Evolutionary conservation across 805 yeast species (phyloP).

Genomic region (Hanseniaspora taiwanica): DNA sequence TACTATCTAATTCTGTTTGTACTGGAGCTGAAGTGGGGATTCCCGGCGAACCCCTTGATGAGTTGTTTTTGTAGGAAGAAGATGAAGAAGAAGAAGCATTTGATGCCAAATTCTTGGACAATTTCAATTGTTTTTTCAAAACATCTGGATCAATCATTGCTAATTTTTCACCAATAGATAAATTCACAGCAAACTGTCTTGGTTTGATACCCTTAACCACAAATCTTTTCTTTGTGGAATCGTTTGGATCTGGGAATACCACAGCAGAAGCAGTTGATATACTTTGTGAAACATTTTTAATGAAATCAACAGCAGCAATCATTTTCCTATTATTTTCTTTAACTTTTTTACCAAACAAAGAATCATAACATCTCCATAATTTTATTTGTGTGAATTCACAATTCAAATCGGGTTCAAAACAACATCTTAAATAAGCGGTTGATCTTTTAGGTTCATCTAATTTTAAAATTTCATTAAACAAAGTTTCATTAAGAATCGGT

Average conservation of each 20-base stretch:
- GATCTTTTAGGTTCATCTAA: slow-evolving; percentile 83
- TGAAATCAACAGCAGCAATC: slow-evolving; percentile 92
- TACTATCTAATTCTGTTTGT: slow-evolving; percentile 16
- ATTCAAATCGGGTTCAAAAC: slow-evolving; percentile 62
- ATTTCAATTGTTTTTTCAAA: background rate
- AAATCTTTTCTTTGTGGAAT: slow-evolving; percentile 60
- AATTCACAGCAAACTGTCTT: slow-evolving; percentile 42
- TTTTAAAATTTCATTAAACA: slow-evolving; percentile 46
- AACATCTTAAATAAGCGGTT: slow-evolving; percentile 86
- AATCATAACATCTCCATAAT: slow-evolving; percentile 89
- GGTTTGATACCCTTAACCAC: slow-evolving; percentile 93
- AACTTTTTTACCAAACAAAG: slow-evolving; percentile 57
- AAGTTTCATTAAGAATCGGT: slow-evolving; percentile 42
- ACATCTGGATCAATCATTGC: slow-evolving; percentile 17
- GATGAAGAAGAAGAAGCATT: no score
- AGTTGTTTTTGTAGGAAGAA: no score
- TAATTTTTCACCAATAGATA: slow-evolving; percentile 32
- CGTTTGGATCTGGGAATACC: slow-evolving; percentile 54
- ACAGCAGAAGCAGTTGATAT: slow-evolving; percentile 84
- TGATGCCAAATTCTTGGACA: background rate
- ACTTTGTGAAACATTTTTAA: slow-evolving; percentile 83
- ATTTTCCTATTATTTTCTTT: slow-evolving; percentile 42
- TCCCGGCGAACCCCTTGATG: background rate
- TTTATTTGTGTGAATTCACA: slow-evolving; percentile 93
- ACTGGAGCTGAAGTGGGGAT: slow-evolving; percentile 10